These are phyloP conservation scores for Kuraishia molischiana DNA, from an alignment of 805 yeast species.

Conservation along the genomic window DNA sequence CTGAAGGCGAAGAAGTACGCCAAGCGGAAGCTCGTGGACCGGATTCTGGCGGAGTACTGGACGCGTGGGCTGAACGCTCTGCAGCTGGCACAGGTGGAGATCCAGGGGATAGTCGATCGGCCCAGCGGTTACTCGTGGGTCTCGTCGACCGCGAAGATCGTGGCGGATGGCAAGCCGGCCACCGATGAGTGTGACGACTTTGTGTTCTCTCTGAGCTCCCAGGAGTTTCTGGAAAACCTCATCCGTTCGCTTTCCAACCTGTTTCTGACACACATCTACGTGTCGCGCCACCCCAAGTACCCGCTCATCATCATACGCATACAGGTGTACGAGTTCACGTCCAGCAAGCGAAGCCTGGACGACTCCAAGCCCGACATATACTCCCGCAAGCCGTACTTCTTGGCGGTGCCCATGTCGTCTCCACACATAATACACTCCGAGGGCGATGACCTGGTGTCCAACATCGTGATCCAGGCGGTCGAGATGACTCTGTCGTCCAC, in stretches of 20 bases:
- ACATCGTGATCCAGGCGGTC: slow-evolving; percentile 50
- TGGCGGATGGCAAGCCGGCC: slow-evolving; percentile 14
- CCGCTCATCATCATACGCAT: slow-evolving; percentile 55
- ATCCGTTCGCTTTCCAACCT: slow-evolving; percentile 36
- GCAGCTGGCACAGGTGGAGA: slow-evolving; percentile 65
- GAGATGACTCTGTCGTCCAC: slow-evolving; percentile 41
- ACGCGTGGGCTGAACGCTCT: slow-evolving; percentile 46
- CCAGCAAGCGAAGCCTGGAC: background rate
- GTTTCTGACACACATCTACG: slow-evolving; percentile 56
- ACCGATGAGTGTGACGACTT: slow-evolving; percentile 18
- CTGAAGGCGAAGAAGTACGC: slow-evolving; percentile 7
- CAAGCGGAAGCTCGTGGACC: slow-evolving; percentile 29
- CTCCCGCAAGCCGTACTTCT: slow-evolving; percentile 52
- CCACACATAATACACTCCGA: slow-evolving; percentile 53
- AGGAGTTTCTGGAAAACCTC: slow-evolving; percentile 36
- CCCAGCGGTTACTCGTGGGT: slow-evolving; percentile 39
- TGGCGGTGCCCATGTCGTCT: slow-evolving; percentile 60
- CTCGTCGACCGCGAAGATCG: slow-evolving; percentile 33
- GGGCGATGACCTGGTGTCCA: slow-evolving; percentile 31
- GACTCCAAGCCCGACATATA: slow-evolving; percentile 27
- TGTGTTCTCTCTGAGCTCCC: slow-evolving; percentile 35
- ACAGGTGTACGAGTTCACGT: slow-evolving; percentile 51
- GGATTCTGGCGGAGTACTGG: slow-evolving; percentile 41
- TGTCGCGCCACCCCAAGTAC: slow-evolving; percentile 52
- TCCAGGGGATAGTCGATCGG: slow-evolving; percentile 51